Evolutionary conservation across 352 stramenopile genomes (phyloP).

Genomic region (Phytophthora tubulina): DNA sequence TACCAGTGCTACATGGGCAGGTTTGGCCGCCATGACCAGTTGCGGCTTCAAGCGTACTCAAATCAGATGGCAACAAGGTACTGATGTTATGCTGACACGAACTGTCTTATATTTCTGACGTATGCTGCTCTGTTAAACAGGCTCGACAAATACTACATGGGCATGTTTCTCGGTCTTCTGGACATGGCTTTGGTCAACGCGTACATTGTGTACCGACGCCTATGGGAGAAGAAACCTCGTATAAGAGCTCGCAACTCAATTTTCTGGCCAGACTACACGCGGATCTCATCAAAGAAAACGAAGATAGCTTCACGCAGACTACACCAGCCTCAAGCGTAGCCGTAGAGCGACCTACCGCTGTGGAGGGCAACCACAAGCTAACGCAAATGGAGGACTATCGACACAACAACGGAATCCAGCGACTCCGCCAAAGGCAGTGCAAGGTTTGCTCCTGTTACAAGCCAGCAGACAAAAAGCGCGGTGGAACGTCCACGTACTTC

Average conservation of each 20-base stretch:
- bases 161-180: background rate
- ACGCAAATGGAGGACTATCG: background rate
- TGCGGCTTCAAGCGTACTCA: conserved; percentile 22
- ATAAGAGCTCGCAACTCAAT: background rate
- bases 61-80: conserved; percentile 20
- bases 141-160: conserved; percentile 35
- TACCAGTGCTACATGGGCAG: conserved; percentile 14
- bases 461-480: conserved; percentile 19
- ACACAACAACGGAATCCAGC: conserved; percentile 8
- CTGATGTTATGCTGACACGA: background rate
- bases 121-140: background rate
- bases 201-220: background rate
- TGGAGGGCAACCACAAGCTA: background rate
- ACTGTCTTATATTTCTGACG: background rate
- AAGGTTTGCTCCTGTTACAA: background rate
- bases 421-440: background rate
- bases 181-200: too few species aligned
- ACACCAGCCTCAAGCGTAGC: background rate
- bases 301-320: background rate
- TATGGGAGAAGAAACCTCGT: background rate
- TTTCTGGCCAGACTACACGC: background rate
- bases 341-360: background rate
- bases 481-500: conserved; percentile 10
- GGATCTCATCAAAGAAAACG: background rate
- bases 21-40: conserved; percentile 1